Conservation (phyloP, 176 grass and related monocot species). For the Echinochloa phyllopogon region DNA sequence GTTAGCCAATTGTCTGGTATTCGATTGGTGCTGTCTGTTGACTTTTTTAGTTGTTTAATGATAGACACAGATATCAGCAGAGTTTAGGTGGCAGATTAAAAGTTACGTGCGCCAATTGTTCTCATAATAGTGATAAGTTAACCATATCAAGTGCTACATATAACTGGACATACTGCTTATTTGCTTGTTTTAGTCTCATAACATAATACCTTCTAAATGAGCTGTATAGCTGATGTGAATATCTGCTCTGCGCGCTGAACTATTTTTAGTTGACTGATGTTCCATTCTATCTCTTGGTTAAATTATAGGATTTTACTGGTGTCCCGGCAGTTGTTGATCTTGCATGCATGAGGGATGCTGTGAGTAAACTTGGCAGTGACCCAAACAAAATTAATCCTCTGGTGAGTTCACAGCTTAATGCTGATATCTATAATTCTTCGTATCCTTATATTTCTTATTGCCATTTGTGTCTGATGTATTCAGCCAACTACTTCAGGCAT, state of each 20-base stretch:
- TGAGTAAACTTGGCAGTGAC: conserved; percentile 85
- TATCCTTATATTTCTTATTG: conserved; percentile 13
- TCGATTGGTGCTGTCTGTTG: conserved; percentile 25
- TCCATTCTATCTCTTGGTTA: conserved; percentile 21
- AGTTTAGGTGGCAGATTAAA: conserved; percentile 33
- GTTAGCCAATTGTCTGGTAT: conserved; percentile 26
- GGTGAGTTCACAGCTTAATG: conserved; percentile 55
- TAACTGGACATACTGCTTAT: conserved; percentile 21
- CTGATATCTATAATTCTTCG: neutral
- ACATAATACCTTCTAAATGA: neutral
- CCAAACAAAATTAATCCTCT: conserved; percentile 95
- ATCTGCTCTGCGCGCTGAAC: neutral
- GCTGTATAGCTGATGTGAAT: conserved; percentile 13
- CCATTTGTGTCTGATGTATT: neutral
- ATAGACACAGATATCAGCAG: neutral
- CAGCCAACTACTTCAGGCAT: neutral
- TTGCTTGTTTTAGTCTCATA: conserved; percentile 24
- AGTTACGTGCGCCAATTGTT: neutral
- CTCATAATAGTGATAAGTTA: neutral
- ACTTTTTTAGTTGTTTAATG: conserved; percentile 36
- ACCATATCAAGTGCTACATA: conserved; percentile 15
- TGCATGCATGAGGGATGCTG: conserved; percentile 97
- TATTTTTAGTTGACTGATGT: conserved; percentile 16
- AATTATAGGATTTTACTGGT: conserved; percentile 91
- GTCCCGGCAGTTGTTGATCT: conserved; percentile 96